These are phyloP conservation scores for Cucumis hystrix DNA, from an alignment of 306 rosid genomes.

Conservation along the genomic window DNA sequence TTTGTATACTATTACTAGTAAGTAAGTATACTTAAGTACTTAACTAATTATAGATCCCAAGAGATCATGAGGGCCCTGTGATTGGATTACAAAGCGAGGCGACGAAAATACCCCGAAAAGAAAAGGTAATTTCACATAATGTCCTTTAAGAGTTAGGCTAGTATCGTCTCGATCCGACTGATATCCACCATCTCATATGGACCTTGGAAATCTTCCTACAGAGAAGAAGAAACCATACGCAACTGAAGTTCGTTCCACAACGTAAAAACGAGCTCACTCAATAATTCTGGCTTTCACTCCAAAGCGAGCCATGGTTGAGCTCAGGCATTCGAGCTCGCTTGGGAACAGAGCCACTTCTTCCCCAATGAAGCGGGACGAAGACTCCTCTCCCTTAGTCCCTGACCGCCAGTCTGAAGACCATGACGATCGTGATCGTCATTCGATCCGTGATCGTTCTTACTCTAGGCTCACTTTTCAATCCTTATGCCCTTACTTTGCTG, in stretches of 20 bases:
- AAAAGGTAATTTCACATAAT: not conserved
- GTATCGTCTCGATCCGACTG: constrained; percentile 3
- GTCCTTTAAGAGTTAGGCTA: not conserved
- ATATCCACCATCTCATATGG: constrained; percentile 8
- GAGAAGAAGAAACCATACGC: not conserved
- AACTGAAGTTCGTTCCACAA: not conserved
- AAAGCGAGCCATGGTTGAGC: constrained; percentile 81
- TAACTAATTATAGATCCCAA: not conserved
- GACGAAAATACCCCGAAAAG: not conserved
- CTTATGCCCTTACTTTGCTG: constrained; percentile 35
- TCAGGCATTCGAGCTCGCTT: constrained; percentile 56
- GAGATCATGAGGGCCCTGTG: not conserved
- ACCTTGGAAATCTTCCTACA: not conserved
- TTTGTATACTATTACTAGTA: too few species aligned
- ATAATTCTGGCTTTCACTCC: constrained; percentile 26
- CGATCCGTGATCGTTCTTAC: constrained; percentile 65
- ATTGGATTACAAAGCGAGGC: not conserved
- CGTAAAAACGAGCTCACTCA: not conserved
- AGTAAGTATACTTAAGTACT: too few species aligned
- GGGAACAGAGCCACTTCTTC: constrained; percentile 66
- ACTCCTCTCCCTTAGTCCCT: constrained; percentile 47
- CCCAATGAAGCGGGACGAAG: constrained; percentile 81
- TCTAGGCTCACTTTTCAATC: constrained; percentile 32
- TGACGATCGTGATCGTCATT: constrained; percentile 55
- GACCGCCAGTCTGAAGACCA: constrained; percentile 35